Percentiles rank a stretch among this genome's conserved stretches.
These are phyloP conservation scores for Penicillium longicatenatum DNA, from an alignment of 495 filamentous ascomycete species.

Conservation along the genomic window DNA sequence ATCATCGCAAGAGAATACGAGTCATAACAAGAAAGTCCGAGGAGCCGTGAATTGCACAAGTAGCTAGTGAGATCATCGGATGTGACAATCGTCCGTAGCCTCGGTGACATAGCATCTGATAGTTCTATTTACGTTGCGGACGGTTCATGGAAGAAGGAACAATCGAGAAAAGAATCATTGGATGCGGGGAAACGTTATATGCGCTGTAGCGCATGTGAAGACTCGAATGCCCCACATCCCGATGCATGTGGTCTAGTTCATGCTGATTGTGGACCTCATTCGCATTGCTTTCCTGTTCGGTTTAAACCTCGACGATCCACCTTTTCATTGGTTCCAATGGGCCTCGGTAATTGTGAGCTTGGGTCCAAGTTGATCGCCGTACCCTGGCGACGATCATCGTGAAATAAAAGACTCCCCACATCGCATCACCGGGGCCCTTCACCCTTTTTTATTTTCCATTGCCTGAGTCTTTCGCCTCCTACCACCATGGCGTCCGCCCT, in stretches of 20 bases:
- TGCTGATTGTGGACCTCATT: not conserved
- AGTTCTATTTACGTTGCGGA: too few relatives aligned
- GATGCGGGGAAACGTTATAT: too few relatives aligned
- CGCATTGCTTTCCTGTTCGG: slow-evolving; percentile 1
- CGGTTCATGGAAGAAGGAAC: too few relatives aligned
- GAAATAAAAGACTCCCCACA: not conserved
- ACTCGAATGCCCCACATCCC: not conserved
- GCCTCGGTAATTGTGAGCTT: not conserved
- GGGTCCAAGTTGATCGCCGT: not conserved
- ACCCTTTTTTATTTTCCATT: not conserved
- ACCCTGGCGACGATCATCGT: not conserved
- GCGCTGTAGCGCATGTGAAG: not conserved
- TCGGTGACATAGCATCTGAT: too few relatives aligned
- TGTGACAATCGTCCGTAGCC: too few relatives aligned
- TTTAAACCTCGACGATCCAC: not conserved
- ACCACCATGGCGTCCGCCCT: slow-evolving; percentile 29
- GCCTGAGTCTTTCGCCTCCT: not conserved
- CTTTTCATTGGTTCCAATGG: not conserved
- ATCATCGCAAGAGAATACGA: too few relatives aligned
- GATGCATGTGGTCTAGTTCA: not conserved
- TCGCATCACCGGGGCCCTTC: not conserved
- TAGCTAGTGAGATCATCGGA: too few relatives aligned
- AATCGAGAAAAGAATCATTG: too few relatives aligned
- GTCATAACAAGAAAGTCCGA: too few relatives aligned
- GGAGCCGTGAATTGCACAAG: too few relatives aligned